phyloP scores from a whole-genome alignment of 2,329 filamentous ascomycete genomes.

The Colletotrichum echinochloae region DNA sequence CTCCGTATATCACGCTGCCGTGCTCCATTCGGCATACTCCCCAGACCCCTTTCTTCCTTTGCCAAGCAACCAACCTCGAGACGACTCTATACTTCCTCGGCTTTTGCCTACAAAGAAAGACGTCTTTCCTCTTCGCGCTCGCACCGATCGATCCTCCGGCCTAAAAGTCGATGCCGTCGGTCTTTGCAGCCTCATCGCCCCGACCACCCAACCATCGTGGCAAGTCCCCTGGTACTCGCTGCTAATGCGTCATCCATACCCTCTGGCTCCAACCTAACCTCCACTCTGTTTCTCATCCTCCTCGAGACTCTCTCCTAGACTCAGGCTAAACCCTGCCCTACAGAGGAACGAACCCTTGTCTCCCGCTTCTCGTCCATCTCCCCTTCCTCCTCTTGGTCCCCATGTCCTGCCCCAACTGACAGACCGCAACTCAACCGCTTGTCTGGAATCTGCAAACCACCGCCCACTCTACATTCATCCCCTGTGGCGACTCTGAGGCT shows the following conservation, averaged over 20 bases:
- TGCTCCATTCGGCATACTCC: background rate
- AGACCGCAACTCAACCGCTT: background rate
- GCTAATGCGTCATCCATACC: constrained; percentile 26
- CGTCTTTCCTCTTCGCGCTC: background rate
- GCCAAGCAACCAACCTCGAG: background rate
- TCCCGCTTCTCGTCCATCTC: constrained; percentile 5
- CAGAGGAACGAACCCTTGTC: background rate
- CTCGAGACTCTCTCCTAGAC: background rate
- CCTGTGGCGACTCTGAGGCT: constrained; percentile 26
- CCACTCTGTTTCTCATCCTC: background rate
- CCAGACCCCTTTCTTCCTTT: background rate
- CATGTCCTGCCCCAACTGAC: background rate
- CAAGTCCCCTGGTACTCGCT: constrained; percentile 31
- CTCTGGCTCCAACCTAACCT: constrained; percentile 21
- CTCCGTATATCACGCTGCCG: constrained; percentile 11
- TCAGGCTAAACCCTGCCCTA: background rate
- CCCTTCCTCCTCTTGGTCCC: background rate
- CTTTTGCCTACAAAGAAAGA: constrained; percentile 11
- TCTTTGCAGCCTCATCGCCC: constrained; percentile 29
- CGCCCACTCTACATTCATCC: background rate
- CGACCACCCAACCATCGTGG: constrained; percentile 20
- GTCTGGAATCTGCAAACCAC: background rate
- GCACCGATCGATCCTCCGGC: constrained; percentile 31
- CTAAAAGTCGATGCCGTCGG: constrained; percentile 34
- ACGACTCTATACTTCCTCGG: background rate